Evolutionary conservation across 257 asterid species (phyloP), one percentile per base, ranked within the genome.

Genomic region (Linaria vulgaris): DNA sequence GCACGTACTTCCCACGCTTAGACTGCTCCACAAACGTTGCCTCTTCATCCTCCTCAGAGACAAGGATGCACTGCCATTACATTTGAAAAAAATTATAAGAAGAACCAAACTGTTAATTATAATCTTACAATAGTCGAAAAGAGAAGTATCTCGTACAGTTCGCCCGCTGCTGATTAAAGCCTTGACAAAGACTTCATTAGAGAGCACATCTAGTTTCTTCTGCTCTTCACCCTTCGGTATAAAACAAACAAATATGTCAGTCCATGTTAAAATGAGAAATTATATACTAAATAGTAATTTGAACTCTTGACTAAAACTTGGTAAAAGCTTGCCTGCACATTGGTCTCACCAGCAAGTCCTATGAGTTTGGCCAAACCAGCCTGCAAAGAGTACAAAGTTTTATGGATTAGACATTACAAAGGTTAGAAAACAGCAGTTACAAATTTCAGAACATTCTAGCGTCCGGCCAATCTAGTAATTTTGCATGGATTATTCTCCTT

Each of bases 321-420:
- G 4, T 27, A 27, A 6, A 6, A 27, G 34, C 34, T 73, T 77
- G 83, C 98, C 98, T 89, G 97, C 74, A 89, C 94, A 74, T 92
- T 92, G 39, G 95, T 89, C 84, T 92, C 99, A 3, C 99, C 97
- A 1, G 99, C 99, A 53, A 89, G 96, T 65, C 99, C 99, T 25
- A 92, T 81, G 70, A 92, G 97, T 64, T 92, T 89, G 13, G 99
- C 99, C 74, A 91, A 74, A 48, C 98, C 98, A 56, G 96, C 96
- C 98, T 91, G 86, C 66, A 74, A 72, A 72, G n/a, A n/a, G 39
- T 64, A 58, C 39, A 57, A 66, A 27, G 11, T 4, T 59, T 12
- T 15, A 66, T 6, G 15, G 44, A 34, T 68, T 49, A 62, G 30
- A 70, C 45, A n/a, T n/a, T n/a, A n/a, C n/a, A n/a, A n/a, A n/a